Evolutionary conservation across 2,329 filamentous ascomycete genomes (phyloP), one percentile per base, ranked within the genome.

Genomic region (Stachybotrys elegans): DNA sequence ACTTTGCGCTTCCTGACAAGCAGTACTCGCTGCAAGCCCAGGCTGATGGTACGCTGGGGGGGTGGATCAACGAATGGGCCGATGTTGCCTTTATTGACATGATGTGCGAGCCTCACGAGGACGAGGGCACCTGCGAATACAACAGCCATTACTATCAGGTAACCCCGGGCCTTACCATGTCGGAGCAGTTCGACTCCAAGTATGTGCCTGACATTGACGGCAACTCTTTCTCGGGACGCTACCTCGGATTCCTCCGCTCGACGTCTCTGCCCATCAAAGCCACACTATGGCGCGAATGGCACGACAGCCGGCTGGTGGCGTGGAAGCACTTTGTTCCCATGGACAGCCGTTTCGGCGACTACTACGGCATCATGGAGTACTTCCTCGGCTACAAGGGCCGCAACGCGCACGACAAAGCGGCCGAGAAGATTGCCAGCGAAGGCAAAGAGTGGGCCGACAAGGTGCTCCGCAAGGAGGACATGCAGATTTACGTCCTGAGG

Each of bases 241-340:
- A 83, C 56, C 73, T 82, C 5, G 79, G 77, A 0, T 89, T 91
- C 59, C 67, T 92, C 20, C 72, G 77, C 25, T 86, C 80, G 22
- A 86, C 79, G 3, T 83, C 78, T 14, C 62, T 91, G 8, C 84
- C 84, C 0, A 79, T 93, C 66, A 93, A 92, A 66, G 79, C 83
- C 6, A 89, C 87, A 0, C 69, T 92, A 19, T 93, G 83, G 66
- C 75, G 78, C 17, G 88, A 93, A 60, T 93, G 87, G 88, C 87
- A 91, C 57, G 86, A 91, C 59, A 77, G 75, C 36, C 74, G 87
- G 3, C 70, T 92, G 2, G 70, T 88, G 3, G 75, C 85, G 1
- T 93, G 88, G 87, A 80, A 81, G 55, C 88, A 93, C 62, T 92
- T 88, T 54, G 82, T 90, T 2, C 88, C 88, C 14, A 82, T 92